Conservation (phyloP, 2,329 filamentous ascomycete genomes). For the Sclerotinia borealis region DNA sequence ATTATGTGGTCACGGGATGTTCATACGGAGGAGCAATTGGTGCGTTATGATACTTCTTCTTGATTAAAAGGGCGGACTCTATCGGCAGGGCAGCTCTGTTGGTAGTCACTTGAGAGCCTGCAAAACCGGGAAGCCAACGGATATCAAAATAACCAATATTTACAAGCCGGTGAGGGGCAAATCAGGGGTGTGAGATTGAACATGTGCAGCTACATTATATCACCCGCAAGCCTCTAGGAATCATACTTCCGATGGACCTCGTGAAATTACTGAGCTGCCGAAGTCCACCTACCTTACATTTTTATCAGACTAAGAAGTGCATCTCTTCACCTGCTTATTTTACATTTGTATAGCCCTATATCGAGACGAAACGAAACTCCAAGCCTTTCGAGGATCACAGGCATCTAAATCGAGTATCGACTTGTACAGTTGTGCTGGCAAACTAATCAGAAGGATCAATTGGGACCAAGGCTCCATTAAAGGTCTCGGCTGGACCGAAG, state of each 20-base stretch:
- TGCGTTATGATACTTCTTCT: conserved; percentile 40
- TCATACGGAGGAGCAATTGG: conserved; percentile 91
- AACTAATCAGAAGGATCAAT: conserved; percentile 75
- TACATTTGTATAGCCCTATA: conserved; percentile 61
- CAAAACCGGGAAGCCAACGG: not conserved
- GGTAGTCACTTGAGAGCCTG: no score
- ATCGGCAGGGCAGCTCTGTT: not conserved
- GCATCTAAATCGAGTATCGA: conserved; percentile 79
- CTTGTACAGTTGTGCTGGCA: conserved; percentile 88
- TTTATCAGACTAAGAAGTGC: not conserved
- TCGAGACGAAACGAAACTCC: conserved; percentile 80
- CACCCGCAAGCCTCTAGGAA: not conserved
- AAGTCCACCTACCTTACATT: not conserved
- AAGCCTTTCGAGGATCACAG: conserved; percentile 67
- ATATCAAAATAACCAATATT: not conserved
- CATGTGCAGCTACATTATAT: not conserved
- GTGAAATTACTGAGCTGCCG: not conserved
- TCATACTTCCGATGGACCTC: not conserved
- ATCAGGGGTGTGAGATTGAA: not conserved
- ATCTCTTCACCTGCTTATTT: not conserved
- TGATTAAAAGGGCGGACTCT: not conserved
- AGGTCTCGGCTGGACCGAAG: conserved; percentile 92
- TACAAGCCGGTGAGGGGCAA: not conserved
- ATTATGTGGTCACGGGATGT: conserved; percentile 85
- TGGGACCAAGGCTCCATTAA: conserved; percentile 89